Base-by-base conservation (phyloP, 2,329 filamentous ascomycete genomes). In the Cladosporium sp. region DNA sequence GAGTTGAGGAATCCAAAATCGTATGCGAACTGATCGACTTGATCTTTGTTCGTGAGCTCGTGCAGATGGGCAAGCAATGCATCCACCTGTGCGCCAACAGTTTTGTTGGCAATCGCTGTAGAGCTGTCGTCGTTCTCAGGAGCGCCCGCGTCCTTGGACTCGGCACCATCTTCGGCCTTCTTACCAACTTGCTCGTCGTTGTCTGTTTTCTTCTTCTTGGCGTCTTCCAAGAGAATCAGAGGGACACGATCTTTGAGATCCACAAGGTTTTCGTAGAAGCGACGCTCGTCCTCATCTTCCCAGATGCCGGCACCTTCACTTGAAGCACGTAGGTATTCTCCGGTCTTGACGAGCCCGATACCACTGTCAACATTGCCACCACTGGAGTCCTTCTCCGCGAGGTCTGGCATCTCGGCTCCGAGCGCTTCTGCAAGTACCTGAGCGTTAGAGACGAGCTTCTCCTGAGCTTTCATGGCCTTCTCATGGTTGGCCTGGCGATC, bases 1-100 rank as follows among this genome's bases (percentile, higher is more conserved):
- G 93, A 98, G 68, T 98, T 98, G 55, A 98, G 77, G 65, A 96
- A 98, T 72, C 93, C 97, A 66, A 98, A 98, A 65, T 97, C 92
- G 56, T 96, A 86, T 7, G 95, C 93, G 43, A 88, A 84, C 68
- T 96, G 86, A 65, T 98, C 93, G 51, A 96, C 89, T 46, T 84
- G 77, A 46, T 98, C 95, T 66, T 96, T 97, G 64, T 82, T 92
- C 35, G 88, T 92, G 49, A 98, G 75, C 56, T 97, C 92, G 0
- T 91, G 90, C n/a, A 98, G 78, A 18, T 89, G 85, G 18, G 89
- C 81, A 31, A 98, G 76, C 37, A 98, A 77, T 13, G 89, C 87
- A 69, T 98, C 95, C 2, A 98, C 93, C 68, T 98, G 93, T 2
- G 93, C 92, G 46, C 93, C 93, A 54, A 97, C 93, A 2, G 90